Evolutionary conservation across 225 moss, liverwort and hornwort species (phyloP).

Genomic region (Pseudoscleropodium purum): DNA sequence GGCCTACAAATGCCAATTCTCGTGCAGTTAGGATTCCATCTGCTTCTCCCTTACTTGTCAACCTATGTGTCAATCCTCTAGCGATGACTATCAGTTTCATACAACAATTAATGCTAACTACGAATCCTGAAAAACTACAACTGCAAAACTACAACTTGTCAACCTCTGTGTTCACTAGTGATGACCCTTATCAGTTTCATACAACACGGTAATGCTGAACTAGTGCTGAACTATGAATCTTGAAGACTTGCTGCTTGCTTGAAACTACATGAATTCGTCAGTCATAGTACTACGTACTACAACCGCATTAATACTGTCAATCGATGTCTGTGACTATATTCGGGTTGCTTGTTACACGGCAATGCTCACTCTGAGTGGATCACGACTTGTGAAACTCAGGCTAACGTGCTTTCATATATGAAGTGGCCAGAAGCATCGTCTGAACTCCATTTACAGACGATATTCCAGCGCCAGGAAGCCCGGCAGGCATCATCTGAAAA

Average conservation of each 20-base stretch:
- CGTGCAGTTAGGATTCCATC: background rate
- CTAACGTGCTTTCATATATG: background rate
- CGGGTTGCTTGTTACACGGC: background rate
- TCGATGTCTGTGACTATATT: background rate
- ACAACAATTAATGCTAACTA: background rate
- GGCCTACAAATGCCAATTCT: background rate
- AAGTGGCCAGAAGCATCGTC: background rate
- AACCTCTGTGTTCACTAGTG: background rate
- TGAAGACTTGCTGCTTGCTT: background rate
- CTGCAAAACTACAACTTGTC: background rate
- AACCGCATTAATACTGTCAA: background rate
- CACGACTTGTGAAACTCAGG: background rate
- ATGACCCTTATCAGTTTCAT: background rate
- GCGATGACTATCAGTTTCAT: too few relatives aligned
- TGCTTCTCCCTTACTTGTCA: background rate
- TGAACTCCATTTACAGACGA: background rate
- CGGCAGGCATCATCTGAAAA: background rate
- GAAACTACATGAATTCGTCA: background rate
- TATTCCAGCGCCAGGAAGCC: background rate
- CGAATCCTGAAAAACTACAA: background rate
- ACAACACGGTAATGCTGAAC: background rate
- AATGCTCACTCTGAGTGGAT: background rate
- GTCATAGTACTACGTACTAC: too few relatives aligned
- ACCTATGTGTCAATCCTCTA: background rate
- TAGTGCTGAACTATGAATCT: background rate